Conservation (phyloP, 116 monocot genomes). For the Trichopus zeylanicus region DNA sequence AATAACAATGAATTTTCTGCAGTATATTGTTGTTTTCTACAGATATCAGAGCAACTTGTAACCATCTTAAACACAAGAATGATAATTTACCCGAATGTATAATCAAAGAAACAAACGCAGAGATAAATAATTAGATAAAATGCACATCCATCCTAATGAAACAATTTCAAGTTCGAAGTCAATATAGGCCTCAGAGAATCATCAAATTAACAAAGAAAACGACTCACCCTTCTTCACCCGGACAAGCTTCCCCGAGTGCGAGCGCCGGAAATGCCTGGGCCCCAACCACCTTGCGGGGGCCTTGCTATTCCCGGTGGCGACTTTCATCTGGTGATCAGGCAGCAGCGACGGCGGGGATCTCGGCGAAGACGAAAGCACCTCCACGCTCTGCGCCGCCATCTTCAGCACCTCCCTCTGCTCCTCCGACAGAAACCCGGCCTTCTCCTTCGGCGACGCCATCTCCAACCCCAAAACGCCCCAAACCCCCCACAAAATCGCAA, state of each 20-base stretch:
- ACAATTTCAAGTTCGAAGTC: background rate
- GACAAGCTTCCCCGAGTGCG: slow-evolving; percentile 85
- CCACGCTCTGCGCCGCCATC: slow-evolving; percentile 64
- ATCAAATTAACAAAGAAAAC: background rate
- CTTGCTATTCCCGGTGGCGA: slow-evolving; percentile 22
- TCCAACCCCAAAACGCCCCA: background rate
- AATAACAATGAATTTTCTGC: too few species aligned
- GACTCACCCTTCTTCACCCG: slow-evolving; percentile 83
- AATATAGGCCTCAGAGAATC: too few species aligned
- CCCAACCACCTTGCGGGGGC: slow-evolving; percentile 22
- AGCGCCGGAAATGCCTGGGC: slow-evolving; percentile 56
- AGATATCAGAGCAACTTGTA: too few species aligned
- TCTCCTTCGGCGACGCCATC: slow-evolving; percentile 56
- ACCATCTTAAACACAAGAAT: too few species aligned
- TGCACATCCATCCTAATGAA: background rate
- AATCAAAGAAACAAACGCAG: too few species aligned
- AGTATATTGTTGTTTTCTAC: too few species aligned
- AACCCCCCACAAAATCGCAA: background rate
- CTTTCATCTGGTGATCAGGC: slow-evolving; percentile 27
- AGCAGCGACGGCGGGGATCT: slow-evolving; percentile 28
- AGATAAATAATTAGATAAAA: too few species aligned
- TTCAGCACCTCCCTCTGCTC: slow-evolving; percentile 90
- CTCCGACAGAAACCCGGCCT: slow-evolving; percentile 78
- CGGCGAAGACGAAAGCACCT: slow-evolving; percentile 55
- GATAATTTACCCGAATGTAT: too few species aligned